These are phyloP conservation scores for Aspergillus sp. DNA, from an alignment of 2,329 filamentous ascomycete species.

Conservation along the genomic window DNA sequence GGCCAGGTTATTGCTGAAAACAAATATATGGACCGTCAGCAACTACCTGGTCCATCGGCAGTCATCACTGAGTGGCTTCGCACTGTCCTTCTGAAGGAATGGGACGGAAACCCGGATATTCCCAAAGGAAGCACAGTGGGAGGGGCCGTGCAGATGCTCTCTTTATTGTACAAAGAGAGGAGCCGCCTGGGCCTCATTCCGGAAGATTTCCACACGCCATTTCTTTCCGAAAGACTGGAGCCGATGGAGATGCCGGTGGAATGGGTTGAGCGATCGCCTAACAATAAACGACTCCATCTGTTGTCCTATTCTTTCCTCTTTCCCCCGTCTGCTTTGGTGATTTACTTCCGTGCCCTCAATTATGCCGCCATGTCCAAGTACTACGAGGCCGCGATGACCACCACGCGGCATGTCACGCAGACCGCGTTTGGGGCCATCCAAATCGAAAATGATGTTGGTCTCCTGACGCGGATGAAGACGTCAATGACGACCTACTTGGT, in stretches of 20 bases:
- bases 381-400: slow-evolving; percentile 63
- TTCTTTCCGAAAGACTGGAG: slow-evolving; percentile 74
- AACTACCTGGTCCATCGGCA: slow-evolving; percentile 26
- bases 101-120: slow-evolving; percentile 73
- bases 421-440: slow-evolving; percentile 43
- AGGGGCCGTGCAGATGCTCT: slow-evolving; percentile 71
- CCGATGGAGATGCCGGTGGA: slow-evolving; percentile 69
- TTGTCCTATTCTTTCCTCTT: slow-evolving; percentile 82
- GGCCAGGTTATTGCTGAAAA: slow-evolving; percentile 10
- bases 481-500: slow-evolving; percentile 70
- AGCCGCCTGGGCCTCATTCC: slow-evolving; percentile 64
- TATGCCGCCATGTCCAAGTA: slow-evolving; percentile 80
- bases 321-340: slow-evolving; percentile 66
- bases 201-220: slow-evolving; percentile 70
- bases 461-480: slow-evolving; percentile 63
- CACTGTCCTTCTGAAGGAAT: slow-evolving; percentile 72
- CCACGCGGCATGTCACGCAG: slow-evolving; percentile 44
- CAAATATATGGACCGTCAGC: slow-evolving; percentile 7
- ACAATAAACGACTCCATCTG: slow-evolving; percentile 67
- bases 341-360: slow-evolving; percentile 85
- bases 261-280: slow-evolving; percentile 63
- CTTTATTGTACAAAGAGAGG: slow-evolving; percentile 69
- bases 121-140: slow-evolving; percentile 69
- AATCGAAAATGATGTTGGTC: slow-evolving; percentile 57
- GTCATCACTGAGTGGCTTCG: slow-evolving; percentile 48